Evolutionary conservation across 2,329 filamentous ascomycete species (phyloP).

Genomic region (Stachybotrys elegans): DNA sequence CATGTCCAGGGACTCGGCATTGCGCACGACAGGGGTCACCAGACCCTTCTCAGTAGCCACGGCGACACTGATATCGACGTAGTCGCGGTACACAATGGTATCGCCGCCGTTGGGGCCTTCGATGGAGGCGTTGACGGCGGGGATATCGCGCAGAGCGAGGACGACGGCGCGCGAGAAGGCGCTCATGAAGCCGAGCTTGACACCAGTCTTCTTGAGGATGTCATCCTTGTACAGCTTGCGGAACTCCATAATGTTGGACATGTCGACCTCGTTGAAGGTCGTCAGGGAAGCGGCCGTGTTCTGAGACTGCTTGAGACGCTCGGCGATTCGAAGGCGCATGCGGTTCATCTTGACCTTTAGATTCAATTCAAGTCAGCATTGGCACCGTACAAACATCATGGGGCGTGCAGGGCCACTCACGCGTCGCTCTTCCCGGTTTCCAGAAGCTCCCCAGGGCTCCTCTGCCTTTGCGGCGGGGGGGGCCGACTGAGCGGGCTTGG

Average conservation of each 20-base stretch:
- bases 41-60: constrained; percentile 97
- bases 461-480: no score
- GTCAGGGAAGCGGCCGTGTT: constrained; percentile 96
- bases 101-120: constrained; percentile 93
- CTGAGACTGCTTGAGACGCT: constrained; percentile 97
- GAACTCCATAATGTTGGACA: constrained; percentile 97
- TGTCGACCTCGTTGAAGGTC: constrained; percentile 99
- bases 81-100: constrained; percentile 97
- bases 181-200: constrained; percentile 99
- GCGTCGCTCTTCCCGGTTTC: constrained; percentile 80
- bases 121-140: constrained; percentile 92
- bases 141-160: constrained; percentile 91
- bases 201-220: constrained; percentile 87
- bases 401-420: constrained; percentile 44
- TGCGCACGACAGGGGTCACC: constrained; percentile 93
- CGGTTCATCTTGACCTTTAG: constrained; percentile 97
- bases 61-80: constrained; percentile 95
- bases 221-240: constrained; percentile 97
- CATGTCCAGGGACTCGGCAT: constrained; percentile 83
- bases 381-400: constrained; percentile 2
- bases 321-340: constrained; percentile 94
- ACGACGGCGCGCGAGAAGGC: constrained; percentile 89
- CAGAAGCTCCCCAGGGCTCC: no score
- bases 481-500: constrained; percentile 19
- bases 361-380: constrained; percentile 2